Conservation (phyloP, 2,329 filamentous ascomycete species). For the Lasiodiplodia gonubiensis region DNA sequence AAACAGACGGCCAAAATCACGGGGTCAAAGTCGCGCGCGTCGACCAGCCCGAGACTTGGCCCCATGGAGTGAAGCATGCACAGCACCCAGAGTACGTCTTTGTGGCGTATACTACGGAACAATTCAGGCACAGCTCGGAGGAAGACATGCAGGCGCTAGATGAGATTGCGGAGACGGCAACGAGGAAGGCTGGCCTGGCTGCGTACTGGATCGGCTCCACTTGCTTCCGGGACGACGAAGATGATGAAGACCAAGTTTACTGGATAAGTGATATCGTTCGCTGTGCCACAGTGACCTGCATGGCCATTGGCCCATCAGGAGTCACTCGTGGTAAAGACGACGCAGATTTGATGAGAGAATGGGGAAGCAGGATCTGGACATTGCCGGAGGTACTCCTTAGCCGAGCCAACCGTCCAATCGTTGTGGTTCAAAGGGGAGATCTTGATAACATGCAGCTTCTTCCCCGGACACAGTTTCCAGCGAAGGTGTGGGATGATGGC, state of each 20-base stretch:
- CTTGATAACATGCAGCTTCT: constrained; percentile 36
- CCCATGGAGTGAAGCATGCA: no score
- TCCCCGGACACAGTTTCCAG: constrained; percentile 50
- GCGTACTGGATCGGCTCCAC: constrained; percentile 54
- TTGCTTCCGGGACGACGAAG: constrained; percentile 47
- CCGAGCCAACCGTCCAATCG: constrained; percentile 38
- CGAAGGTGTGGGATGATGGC: constrained; percentile 49
- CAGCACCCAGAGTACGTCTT: constrained; percentile 43
- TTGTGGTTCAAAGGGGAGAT: constrained; percentile 41
- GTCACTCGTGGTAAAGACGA: constrained; percentile 25
- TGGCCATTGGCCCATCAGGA: constrained; percentile 46
- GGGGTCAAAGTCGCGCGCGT: not conserved
- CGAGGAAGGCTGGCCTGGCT: constrained; percentile 43
- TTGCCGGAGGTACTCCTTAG: constrained; percentile 52
- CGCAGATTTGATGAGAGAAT: constrained; percentile 47
- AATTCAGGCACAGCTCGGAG: constrained; percentile 40
- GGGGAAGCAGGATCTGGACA: constrained; percentile 55
- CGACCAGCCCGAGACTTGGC: not conserved
- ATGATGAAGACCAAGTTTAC: constrained; percentile 47
- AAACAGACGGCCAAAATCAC: not conserved
- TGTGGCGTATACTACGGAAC: constrained; percentile 49
- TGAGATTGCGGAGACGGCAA: constrained; percentile 47
- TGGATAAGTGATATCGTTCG: constrained; percentile 55
- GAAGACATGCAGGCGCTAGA: constrained; percentile 42
- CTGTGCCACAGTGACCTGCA: constrained; percentile 49